Base-by-base conservation (phyloP, 371 early-diverging fungal genomes). In the Encephalitozoon intestinalis region DNA sequence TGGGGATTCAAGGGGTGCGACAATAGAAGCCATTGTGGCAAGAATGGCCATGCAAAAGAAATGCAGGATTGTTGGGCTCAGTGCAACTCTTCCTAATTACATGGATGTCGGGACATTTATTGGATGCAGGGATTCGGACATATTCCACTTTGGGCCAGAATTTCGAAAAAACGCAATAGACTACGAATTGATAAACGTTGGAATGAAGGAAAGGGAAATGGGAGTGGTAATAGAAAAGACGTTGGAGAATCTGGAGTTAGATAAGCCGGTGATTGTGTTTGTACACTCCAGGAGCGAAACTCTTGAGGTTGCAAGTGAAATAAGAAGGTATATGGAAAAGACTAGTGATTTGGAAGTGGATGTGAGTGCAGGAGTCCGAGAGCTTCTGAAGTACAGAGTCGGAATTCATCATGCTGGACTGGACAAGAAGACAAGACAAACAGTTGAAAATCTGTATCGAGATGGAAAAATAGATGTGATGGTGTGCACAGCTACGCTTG, bases 11-110 rank as follows among this genome's bases (percentile, higher is more conserved):
- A 31, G 78, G 49, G 78, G 78, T 9, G 52, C 28, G 34, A 44
- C 34, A 23, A 41, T 78, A 18, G 78, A 78, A 44, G 51, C 68
- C 0, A 26, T 78, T 46, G 67, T 78, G n/a, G 68, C 64, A 46
- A 15, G 65, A 15, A 50, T 64, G 30, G 8, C 63, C 4, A 8
- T 21, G 30, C 37, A 37, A 4, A 31, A 30, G 4, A 41, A 41
- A 58, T 58, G 53, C 7, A 49, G 78, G 50, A 66, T 78, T 44
- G 43, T 78, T 6, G 78, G 73, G 1, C 68, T 78, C 63, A 67
- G 67, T 51, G 78, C 73, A 15, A 78, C 78, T 12, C 43, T 78
- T 50, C 73, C 75, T 1, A 78, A 78, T 39, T 73, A 69, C 40
- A 72, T 31, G 49, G 78, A 78, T 74, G 37, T 78, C 15, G 68